These are phyloP conservation scores for Glycine soja DNA, from an alignment of 306 rosid species.

Conservation along the genomic window DNA sequence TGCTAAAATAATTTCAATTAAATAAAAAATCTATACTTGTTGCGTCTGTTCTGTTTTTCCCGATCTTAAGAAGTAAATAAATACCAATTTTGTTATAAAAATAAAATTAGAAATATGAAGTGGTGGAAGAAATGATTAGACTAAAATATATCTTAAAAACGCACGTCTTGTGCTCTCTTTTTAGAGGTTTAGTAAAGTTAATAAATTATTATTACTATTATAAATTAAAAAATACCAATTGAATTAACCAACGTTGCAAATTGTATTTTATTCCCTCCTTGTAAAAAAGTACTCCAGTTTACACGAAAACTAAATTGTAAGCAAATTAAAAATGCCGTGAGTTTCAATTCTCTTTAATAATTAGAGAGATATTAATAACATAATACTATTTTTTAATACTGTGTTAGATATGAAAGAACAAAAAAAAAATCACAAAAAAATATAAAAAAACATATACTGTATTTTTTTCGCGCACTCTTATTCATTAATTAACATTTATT, in stretches of 20 bases:
- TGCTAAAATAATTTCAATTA: background rate
- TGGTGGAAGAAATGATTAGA: background rate
- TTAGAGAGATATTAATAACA: background rate
- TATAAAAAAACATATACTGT: too few relatives aligned
- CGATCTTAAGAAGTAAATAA: background rate
- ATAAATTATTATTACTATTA: background rate
- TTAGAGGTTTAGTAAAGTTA: too few relatives aligned
- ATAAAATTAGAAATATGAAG: background rate
- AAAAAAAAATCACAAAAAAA: too few relatives aligned
- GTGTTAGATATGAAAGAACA: too few relatives aligned
- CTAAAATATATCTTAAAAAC: background rate
- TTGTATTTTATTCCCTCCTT: background rate
- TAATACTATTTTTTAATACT: too few relatives aligned
- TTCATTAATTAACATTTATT: background rate
- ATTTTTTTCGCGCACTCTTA: background rate
- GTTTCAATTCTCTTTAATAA: background rate
- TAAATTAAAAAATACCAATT: background rate
- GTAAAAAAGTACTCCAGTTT: background rate
- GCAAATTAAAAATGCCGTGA: background rate
- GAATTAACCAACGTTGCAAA: background rate
- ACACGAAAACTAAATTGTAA: background rate
- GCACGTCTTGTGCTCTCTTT: background rate
- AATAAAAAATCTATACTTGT: background rate
- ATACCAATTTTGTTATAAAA: background rate
- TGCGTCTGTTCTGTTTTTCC: background rate